Conservation (phyloP, 805 yeast genomes). For the Metschnikowia rubicola region DNA sequence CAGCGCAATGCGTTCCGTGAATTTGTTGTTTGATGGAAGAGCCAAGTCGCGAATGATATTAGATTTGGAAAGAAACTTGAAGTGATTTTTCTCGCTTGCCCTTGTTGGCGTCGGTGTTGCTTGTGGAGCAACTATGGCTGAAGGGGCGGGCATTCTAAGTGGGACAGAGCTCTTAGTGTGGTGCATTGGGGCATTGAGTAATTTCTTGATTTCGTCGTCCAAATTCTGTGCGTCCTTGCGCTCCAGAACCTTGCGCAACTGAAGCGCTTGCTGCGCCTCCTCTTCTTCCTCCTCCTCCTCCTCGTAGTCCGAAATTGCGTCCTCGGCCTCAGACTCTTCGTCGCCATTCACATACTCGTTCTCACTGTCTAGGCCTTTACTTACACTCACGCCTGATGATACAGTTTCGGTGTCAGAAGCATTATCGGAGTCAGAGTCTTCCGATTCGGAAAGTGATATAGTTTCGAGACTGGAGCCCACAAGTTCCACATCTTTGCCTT, state of each 20-base stretch:
- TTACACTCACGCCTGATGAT: too few relatives aligned
- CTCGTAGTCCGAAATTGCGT: slow-evolving; percentile 22
- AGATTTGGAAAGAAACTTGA: slow-evolving; percentile 53
- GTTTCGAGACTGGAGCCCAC: too few relatives aligned
- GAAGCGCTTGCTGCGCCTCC: slow-evolving; percentile 1
- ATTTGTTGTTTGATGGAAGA: slow-evolving; percentile 52
- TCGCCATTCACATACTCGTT: slow-evolving; percentile 10
- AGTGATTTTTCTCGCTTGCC: slow-evolving; percentile 16
- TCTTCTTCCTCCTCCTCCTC: slow-evolving; percentile 23
- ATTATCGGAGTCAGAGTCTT: neutral
- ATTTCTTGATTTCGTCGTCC: slow-evolving; percentile 8
- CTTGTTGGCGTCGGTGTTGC: slow-evolving; percentile 22
- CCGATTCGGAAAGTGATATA: slow-evolving; percentile 7
- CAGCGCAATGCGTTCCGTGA: slow-evolving; percentile 50
- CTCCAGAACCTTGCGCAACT: slow-evolving; percentile 1
- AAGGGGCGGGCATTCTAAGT: slow-evolving; percentile 26
- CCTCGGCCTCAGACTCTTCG: slow-evolving; percentile 16
- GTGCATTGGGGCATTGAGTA: slow-evolving; percentile 4
- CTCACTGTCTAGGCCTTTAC: too few relatives aligned
- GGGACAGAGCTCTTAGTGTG: slow-evolving; percentile 1
- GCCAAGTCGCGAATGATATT: slow-evolving; percentile 48
- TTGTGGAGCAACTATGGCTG: slow-evolving; percentile 9
- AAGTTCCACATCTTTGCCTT: slow-evolving; percentile 8
- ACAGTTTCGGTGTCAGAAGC: too few relatives aligned
- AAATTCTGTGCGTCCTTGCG: slow-evolving; percentile 3